Conservation (phyloP, 2,329 filamentous ascomycete genomes). For the Thermoascus crustaceus region DNA sequence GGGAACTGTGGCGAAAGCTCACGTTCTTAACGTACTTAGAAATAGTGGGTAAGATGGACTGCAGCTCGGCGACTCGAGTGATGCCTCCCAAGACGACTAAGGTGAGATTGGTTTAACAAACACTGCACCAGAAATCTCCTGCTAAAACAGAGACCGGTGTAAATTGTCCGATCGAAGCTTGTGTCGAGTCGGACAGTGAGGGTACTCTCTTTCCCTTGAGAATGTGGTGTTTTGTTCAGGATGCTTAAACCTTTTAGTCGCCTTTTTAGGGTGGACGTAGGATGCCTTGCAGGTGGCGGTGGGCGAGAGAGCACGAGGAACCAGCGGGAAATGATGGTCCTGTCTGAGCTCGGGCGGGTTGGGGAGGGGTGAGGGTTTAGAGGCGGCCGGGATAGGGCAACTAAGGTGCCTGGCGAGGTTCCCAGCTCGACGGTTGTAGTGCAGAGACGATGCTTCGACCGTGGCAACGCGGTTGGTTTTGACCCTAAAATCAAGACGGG, state of each 20-base stretch:
- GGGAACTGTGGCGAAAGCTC: no score
- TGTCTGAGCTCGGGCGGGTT: conserved; percentile 9
- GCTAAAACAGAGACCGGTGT: no score
- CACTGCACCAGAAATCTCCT: no score
- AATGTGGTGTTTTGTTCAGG: conserved; percentile 9
- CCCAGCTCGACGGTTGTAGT: conserved; percentile 9
- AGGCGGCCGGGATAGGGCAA: conserved; percentile 10
- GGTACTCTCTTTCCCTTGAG: no score
- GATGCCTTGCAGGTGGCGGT: conserved; percentile 32
- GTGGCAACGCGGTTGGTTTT: conserved; percentile 28
- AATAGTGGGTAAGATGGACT: no score
- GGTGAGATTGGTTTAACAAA: no score
- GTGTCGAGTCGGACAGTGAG: no score
- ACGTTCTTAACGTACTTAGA: no score
- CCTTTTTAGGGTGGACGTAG: conserved; percentile 25
- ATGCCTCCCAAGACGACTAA: no score
- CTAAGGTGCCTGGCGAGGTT: conserved; percentile 9
- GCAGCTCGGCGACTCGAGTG: no score
- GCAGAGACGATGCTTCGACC: conserved; percentile 16
- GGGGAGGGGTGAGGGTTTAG: conserved; percentile 15
- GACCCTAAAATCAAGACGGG: conserved; percentile 15
- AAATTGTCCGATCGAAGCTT: no score
- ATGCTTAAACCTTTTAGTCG: conserved; percentile 35
- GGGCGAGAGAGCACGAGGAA: conserved; percentile 27
- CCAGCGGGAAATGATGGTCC: conserved; percentile 21